Percentiles rank a stretch among this genome's conserved stretches.
These are phyloP conservation scores for Plasmodium sp. DNA, from an alignment of 169 alveolate species.

Conservation along the genomic window DNA sequence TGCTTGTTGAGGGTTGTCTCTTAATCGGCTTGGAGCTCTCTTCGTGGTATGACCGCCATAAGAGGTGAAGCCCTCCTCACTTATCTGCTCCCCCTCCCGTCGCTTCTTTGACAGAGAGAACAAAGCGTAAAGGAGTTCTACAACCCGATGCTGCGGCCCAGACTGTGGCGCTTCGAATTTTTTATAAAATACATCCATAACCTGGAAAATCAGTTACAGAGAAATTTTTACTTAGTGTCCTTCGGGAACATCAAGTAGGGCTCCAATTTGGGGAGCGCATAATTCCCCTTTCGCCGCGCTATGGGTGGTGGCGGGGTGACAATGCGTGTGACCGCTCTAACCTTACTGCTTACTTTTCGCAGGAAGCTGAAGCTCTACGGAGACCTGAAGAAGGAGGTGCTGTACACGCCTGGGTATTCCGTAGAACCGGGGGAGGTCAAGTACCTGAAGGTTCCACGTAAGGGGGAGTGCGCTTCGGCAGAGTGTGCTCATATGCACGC, in stretches of 20 bases:
- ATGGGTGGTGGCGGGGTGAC: not conserved
- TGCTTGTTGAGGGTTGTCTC: not conserved
- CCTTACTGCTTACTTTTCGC: not conserved
- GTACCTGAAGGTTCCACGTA: conserved; percentile 77
- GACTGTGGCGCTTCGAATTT: conserved; percentile 73
- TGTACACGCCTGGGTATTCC: conserved; percentile 83
- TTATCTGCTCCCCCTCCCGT: not conserved
- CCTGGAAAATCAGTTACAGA: conserved; percentile 56
- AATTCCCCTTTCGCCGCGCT: not conserved
- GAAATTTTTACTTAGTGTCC: conserved; percentile 56
- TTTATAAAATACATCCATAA: conserved; percentile 69
- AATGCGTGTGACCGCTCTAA: not conserved
- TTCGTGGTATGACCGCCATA: not conserved
- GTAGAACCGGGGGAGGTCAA: conserved; percentile 81
- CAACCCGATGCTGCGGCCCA: conserved; percentile 71
- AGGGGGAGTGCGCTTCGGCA: not conserved
- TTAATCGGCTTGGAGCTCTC: not conserved
- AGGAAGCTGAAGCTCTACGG: conserved; percentile 67
- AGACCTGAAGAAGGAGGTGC: conserved; percentile 48
- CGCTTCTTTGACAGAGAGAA: conserved; percentile 50
- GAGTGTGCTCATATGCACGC: not conserved
- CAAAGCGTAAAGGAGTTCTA: conserved; percentile 56
- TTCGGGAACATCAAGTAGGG: conserved; percentile 57
- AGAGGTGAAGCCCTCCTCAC: not conserved
- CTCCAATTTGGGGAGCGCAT: not conserved